Evolutionary conservation across 495 filamentous ascomycete species (phyloP).

Genomic region (Penicillium waksmanii): DNA sequence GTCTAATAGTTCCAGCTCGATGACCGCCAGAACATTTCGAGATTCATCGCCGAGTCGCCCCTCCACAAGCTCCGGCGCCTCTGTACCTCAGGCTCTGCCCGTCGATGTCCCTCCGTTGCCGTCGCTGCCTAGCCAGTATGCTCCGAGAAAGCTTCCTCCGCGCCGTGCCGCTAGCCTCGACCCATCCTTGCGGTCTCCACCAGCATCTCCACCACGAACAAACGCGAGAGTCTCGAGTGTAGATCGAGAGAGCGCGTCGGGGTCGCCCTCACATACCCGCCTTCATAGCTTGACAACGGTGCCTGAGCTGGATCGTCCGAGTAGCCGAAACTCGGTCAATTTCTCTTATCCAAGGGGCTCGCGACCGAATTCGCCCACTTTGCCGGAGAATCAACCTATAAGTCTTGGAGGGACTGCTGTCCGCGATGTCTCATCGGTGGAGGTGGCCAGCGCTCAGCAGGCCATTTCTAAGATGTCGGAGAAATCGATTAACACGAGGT

Average conservation of each 20-base stretch:
- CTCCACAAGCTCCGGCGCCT: conserved; percentile 44
- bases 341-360: conserved; percentile 80
- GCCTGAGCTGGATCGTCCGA: conserved; percentile 56
- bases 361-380: conserved; percentile 47
- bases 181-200: conserved; percentile 51
- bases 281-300: conserved; percentile 39
- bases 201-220: conserved; percentile 45
- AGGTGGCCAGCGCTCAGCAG: conserved; percentile 38
- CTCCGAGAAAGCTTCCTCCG: conserved; percentile 30
- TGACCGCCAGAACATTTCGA: conserved; percentile 85
- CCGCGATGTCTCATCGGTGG: conserved; percentile 25
- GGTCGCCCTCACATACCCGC: conserved; percentile 24
- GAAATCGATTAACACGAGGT: conserved; percentile 58
- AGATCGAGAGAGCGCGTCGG: conserved; percentile 41
- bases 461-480: conserved; percentile 50
- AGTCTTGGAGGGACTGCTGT: conserved; percentile 19
- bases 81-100: conserved; percentile 5
- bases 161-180: conserved; percentile 60
- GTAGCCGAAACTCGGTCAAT: conserved; percentile 73
- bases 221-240: conserved; percentile 48
- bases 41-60: conserved; percentile 63
- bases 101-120: conserved; percentile 73
- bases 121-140: conserved; percentile 60
- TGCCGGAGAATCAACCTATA: conserved; percentile 23
- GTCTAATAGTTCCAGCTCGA: conserved; percentile 72